Base-by-base conservation (phyloP, 2,329 filamentous ascomycete genomes). In the Fusarium nisikadoi region DNA sequence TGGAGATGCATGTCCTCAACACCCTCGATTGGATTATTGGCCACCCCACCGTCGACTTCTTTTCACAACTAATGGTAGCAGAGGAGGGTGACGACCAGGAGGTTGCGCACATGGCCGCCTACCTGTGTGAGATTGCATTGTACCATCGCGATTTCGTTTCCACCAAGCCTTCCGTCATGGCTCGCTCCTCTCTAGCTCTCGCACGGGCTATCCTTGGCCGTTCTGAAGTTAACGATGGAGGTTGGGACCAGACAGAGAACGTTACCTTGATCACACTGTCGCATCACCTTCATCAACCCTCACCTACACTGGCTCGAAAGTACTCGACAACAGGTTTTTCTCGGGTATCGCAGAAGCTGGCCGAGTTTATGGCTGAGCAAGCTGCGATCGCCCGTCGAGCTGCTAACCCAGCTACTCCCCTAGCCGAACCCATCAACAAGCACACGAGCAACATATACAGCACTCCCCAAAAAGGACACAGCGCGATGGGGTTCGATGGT, bases 1-100 rank as follows among this genome's bases (percentile, higher is more conserved):
- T 99, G 96, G 96, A 99, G 85, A 98, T 97, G 95, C 96, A 99
- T 82, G 95, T 99, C 41, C 89, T 99, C 76, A 97, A 98, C 84
- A 99, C 96, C 3, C 89, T 99, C 66, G 94, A 97, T 81, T 99
- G 96, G 96, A 91, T 92, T 75, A 93, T 99, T 75, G 96, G 96
- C 61, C 95, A 98, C 84, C 95, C 96, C 3, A 98, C 96, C 33
- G 93, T 98, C 74, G 95, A 98, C 83, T 93, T 92, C 81, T 99
- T 98, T 84, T 88, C 97, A 50, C 93, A 97, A 79, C 86, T 98
- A 69, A 94, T 95, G 70, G 89, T 97, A 42, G 89, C 93, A 49
- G 94, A 97, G 81, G 93, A 93, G 80, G 83, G 84, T 36, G 89
- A 92, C 78, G 94, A 97, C 80, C 88, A 90, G 29, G 95, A 98